Evolutionary conservation across 2,329 filamentous ascomycete genomes (phyloP).

Genomic region (Colletotrichum agaves): DNA sequence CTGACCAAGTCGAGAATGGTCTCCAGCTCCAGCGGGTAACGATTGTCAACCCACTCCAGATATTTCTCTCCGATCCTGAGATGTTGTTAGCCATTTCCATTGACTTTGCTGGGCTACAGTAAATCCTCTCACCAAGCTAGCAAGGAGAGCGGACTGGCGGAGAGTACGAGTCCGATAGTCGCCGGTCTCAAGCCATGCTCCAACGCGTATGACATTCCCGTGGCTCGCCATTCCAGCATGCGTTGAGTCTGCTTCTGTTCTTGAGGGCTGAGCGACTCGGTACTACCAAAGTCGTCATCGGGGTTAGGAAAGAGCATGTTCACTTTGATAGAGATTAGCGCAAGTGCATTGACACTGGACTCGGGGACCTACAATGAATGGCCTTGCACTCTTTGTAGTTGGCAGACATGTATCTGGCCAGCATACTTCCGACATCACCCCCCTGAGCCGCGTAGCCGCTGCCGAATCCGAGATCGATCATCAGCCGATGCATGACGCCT

Average conservation of each 20-base stretch:
- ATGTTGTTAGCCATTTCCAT: not conserved
- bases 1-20: constrained; percentile 61
- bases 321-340: not conserved
- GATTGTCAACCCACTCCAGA: constrained; percentile 61
- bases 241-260: constrained; percentile 44
- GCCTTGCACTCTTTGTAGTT: constrained; percentile 59
- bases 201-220: constrained; percentile 59
- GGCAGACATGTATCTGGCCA: constrained; percentile 55
- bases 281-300: not conserved
- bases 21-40: constrained; percentile 48
- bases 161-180: constrained; percentile 66
- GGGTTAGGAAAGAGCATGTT: constrained; percentile 6
- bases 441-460: constrained; percentile 65
- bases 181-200: constrained; percentile 65
- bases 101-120: too few relatives aligned
- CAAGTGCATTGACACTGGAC: rapidly evolving
- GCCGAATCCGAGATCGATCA: constrained; percentile 63
- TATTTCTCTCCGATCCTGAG: constrained; percentile 66
- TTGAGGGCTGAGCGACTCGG: not conserved
- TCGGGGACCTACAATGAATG: constrained; percentile 40
- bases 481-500: constrained; percentile 59
- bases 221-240: constrained; percentile 50
- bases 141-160: constrained; percentile 64
- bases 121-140: constrained; percentile 57
- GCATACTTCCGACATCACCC: constrained; percentile 63